Evolutionary conservation across 495 filamentous ascomycete genomes (phyloP).

Genomic region (Beverwykella pulmonaria): DNA sequence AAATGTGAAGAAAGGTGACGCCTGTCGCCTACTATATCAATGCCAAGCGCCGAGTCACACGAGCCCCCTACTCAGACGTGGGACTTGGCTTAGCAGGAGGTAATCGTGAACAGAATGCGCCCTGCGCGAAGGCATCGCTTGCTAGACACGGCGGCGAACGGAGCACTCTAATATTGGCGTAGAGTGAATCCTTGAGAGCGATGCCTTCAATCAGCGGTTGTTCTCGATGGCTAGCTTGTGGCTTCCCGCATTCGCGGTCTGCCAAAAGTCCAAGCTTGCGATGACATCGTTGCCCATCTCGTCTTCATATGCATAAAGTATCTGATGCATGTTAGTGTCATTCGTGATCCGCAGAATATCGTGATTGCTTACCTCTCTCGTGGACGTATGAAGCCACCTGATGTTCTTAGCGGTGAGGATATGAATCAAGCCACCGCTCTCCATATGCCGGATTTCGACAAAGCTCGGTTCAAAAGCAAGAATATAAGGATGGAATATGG

Average conservation of each 20-base stretch:
- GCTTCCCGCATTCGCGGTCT: slow-evolving; percentile 20
- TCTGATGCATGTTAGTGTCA: slow-evolving; percentile 54
- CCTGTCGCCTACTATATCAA: neutral
- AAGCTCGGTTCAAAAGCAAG: slow-evolving; percentile 99
- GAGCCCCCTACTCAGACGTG: neutral
- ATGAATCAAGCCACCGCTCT: slow-evolving; percentile 84
- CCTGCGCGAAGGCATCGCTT: neutral
- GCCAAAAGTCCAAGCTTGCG: slow-evolving; percentile 95
- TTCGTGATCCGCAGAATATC: neutral
- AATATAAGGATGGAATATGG: slow-evolving; percentile 92
- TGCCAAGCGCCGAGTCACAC: neutral
- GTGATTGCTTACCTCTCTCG: slow-evolving; percentile 75
- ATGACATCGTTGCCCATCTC: slow-evolving; percentile 90
- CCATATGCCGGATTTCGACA: slow-evolving; percentile 92
- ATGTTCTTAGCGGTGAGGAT: slow-evolving; percentile 95
- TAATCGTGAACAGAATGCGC: neutral
- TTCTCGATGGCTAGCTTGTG: slow-evolving; percentile 18
- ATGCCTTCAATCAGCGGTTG: slow-evolving; percentile 3
- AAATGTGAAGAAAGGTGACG: neutral
- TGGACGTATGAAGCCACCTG: slow-evolving; percentile 94
- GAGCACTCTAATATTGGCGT: neutral
- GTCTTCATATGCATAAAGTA: slow-evolving; percentile 95
- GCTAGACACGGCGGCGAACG: neutral
- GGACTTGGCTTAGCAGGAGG: neutral
- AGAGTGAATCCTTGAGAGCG: neutral